Base-by-base conservation (phyloP, 1,284 basidiomycete genomes). In the Moniliophthora roreri region DNA sequence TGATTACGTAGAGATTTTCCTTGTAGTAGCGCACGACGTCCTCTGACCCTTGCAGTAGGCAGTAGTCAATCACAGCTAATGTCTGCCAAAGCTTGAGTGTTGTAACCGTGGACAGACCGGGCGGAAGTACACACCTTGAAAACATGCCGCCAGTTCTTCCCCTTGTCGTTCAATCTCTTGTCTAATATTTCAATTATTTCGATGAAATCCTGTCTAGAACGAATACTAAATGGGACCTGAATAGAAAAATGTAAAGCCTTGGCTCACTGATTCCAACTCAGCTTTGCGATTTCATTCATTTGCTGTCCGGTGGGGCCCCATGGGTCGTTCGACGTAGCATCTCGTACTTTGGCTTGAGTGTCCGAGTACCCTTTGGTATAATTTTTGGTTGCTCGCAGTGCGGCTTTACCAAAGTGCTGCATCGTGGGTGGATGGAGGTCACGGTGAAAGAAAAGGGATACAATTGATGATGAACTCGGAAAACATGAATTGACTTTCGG, bases 171-270 rank as follows among this genome's bases (percentile, higher is more conserved):
- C 62, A 99, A 74, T 48, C 97, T 85, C 75, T 99, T 99, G 74
- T 99, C 97, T 57, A 99, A 80, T 93, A 98, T 98, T 77, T 99
- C 97, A 94, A 99, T 99, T 66, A 99, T 95, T 74, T 99, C 97
- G 28, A 99, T 93, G 72, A 99, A 99, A 68, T 99, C 95, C 61
- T 87, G 91, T 73, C 94, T 97, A 62, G 4, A 40, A 39, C 13
- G 13, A 46, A 20, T 26, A 40, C 44, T 57, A 40, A 39, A 36
- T 41, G 16, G 49, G 57, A 6, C 59, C 48, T 20, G 20, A 32
- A 28, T 7, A 32, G 20, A 38, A 50, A 52, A 39, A 41, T 48
- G 34, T 26, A 40, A 45, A 44, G 6, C 18, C 21, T 9, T 20
- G 32, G 81, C 89, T 67, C 66, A 96, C 94, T 98, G 96, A 75